Percentiles rank a stretch among this genome's conserved stretches.
phyloP scores from a whole-genome alignment of 179 eudicot genomes.

The Corrigiola litoralis region DNA sequence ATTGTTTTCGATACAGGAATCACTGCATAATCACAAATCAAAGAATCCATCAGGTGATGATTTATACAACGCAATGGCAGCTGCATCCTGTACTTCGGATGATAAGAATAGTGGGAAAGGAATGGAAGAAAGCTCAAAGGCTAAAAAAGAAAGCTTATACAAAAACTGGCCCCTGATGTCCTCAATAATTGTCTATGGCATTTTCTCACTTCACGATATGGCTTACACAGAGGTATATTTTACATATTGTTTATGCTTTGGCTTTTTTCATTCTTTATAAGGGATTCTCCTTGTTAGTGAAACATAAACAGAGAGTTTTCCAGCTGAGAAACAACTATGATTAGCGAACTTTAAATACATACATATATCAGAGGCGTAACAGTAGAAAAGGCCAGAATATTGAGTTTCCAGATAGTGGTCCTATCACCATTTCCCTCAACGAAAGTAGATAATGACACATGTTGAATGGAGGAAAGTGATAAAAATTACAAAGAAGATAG shows the following conservation, averaged over 20 bases:
- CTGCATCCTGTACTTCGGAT: slow-evolving; percentile 21
- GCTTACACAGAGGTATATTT: slow-evolving; percentile 75
- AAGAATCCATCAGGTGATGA: slow-evolving; percentile 6
- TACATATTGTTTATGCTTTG: background rate
- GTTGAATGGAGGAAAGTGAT: no score
- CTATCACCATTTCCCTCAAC: no score
- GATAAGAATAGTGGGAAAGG: slow-evolving; percentile 10
- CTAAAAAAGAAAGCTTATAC: slow-evolving; percentile 37
- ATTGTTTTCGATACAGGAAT: slow-evolving; percentile 41
- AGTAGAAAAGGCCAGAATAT: no score
- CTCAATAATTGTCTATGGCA: slow-evolving; percentile 64
- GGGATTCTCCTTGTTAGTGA: no score
- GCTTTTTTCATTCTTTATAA: no score
- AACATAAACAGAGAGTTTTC: no score
- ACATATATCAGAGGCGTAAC: no score
- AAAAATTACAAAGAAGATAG: no score
- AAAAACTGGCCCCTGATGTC: slow-evolving; percentile 88
- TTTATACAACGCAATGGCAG: slow-evolving; percentile 45
- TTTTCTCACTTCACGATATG: slow-evolving; percentile 90
- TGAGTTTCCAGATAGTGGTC: no score
- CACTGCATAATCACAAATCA: slow-evolving; percentile 56
- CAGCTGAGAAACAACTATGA: no score
- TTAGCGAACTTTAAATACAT: no score
- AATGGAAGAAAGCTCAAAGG: slow-evolving; percentile 10
- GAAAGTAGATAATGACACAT: no score